phyloP scores from a whole-genome alignment of 2,329 filamentous ascomycete genomes.

The Pseudogymnoascus sp. region DNA sequence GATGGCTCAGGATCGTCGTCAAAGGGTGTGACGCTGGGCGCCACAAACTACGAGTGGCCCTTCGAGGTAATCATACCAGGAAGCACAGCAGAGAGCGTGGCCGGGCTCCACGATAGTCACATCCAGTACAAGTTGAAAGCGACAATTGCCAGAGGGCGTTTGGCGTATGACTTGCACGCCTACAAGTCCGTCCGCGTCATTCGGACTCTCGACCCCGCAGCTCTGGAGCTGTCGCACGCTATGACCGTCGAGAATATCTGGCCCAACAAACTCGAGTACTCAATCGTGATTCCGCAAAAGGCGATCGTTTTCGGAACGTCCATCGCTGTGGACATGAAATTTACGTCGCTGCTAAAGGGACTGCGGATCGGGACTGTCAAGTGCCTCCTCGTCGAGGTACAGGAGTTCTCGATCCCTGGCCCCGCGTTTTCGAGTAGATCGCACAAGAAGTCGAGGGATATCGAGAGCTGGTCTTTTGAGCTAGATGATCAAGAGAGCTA shows the following conservation, averaged over 20 bases:
- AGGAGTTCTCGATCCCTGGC: conserved; percentile 55
- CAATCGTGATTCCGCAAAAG: conserved; percentile 86
- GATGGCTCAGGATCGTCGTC: conserved; percentile 37
- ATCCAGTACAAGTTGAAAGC: conserved; percentile 89
- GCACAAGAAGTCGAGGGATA: conserved; percentile 57
- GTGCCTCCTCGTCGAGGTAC: conserved; percentile 71
- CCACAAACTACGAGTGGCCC: conserved; percentile 78
- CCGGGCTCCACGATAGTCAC: conserved; percentile 78
- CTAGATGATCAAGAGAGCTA: conserved; percentile 55
- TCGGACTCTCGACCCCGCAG: conserved; percentile 67
- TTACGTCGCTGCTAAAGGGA: conserved; percentile 84
- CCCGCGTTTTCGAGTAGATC: conserved; percentile 42
- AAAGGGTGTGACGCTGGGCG: conserved; percentile 53
- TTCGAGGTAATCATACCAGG: conserved; percentile 71
- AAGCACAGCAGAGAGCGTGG: conserved; percentile 74
- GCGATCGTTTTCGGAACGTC: conserved; percentile 89
- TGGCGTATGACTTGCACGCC: conserved; percentile 77
- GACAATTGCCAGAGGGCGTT: conserved; percentile 77
- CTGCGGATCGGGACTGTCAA: conserved; percentile 77
- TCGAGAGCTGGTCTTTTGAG: conserved; percentile 52
- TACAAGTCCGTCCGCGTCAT: conserved; percentile 74
- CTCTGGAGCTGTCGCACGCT: conserved; percentile 72
- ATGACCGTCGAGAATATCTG: conserved; percentile 97
- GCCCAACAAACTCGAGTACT: conserved; percentile 97
- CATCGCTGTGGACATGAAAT: conserved; percentile 75